Evolutionary conservation across 2,329 filamentous ascomycete species (phyloP), one percentile per base, ranked within the genome.

Genomic region (Diaporthe ampelina): DNA sequence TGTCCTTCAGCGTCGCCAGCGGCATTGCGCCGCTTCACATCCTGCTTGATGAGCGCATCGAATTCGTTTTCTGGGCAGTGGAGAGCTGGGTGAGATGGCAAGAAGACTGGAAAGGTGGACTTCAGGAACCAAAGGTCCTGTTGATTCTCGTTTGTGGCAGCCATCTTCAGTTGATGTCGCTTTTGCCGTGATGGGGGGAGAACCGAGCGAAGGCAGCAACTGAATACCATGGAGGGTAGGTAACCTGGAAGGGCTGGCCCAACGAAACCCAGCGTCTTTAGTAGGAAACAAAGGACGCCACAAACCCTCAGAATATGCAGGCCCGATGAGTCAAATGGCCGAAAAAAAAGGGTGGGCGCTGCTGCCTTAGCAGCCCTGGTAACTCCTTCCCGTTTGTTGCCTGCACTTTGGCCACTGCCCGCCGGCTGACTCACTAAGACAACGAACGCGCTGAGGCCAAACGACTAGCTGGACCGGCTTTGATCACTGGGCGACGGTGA

Each of bases 81-180:
- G 59, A 86, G 77, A 24, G 81, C 84, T n/a, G 82, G 79, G 54
- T 83, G 78, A 11, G 75, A 73, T 2, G 85, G 85, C 58, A 86
- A 80, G 17, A 81, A 76, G 40, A 87, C 85, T 0, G 84, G 84
- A 40, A 78, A 81, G 0, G 79, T 81, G 13, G 82, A 82, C 71
- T 81, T 81, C 67, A 86, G 81, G 76, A 84, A 86, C 83, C 84
- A 86, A 21, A 80, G 79, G 24, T 77, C 65, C 26, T 54, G 57
- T 13, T 37, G 8, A 0, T 67, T 21, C 11, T 50, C 59, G 35
- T 50, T 52, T 26, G 73, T 52, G 9, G 63, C 45, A 13, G 70
- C 65, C 73, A 75, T 75, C 15, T 24, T 50, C 26, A n/a, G 26
- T 26, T n/a, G 19, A 7, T 24, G 13, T 37, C 50, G 3, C 37